Evolutionary conservation across 495 filamentous ascomycete species (phyloP).

Genomic region (Penicillium cosmopolitanum): DNA sequence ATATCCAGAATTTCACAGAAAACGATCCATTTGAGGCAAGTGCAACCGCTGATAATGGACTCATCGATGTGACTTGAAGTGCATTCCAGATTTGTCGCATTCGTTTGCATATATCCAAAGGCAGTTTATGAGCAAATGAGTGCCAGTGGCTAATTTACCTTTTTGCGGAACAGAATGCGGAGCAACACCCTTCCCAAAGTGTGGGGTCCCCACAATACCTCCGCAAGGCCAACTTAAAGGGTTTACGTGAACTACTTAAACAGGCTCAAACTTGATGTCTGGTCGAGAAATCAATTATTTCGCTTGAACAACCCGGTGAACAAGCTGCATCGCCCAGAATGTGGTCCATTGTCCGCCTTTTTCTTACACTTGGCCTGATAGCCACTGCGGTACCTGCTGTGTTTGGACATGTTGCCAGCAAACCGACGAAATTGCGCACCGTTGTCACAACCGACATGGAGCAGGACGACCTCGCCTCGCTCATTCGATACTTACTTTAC

Average conservation of each 20-base stretch:
- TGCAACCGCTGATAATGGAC: too few species aligned
- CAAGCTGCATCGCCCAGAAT: not conserved
- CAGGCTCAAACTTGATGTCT: not conserved
- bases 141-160: conserved; percentile 5
- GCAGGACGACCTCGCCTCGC: conserved; percentile 43
- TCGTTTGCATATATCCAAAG: too few species aligned
- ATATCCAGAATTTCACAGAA: too few species aligned
- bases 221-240: not conserved
- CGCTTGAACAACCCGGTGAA: not conserved
- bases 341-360: not conserved
- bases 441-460: conserved; percentile 47
- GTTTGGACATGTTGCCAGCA: not conserved
- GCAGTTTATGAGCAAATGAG: not conserved
- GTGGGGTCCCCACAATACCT: conserved; percentile 5
- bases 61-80: too few species aligned
- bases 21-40: too few species aligned
- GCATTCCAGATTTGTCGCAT: too few species aligned
- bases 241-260: not conserved
- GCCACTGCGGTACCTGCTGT: not conserved
- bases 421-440: conserved; percentile 20
- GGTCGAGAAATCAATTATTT: not conserved
- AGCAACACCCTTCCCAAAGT: conserved; percentile 1
- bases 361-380: not conserved
- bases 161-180: not conserved
- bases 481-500: conserved; percentile 42